Percentiles rank a stretch among this genome's conserved stretches.
Evolutionary conservation across 2,329 filamentous ascomycete genomes (phyloP).

Genomic region (Diaporthe destruens): DNA sequence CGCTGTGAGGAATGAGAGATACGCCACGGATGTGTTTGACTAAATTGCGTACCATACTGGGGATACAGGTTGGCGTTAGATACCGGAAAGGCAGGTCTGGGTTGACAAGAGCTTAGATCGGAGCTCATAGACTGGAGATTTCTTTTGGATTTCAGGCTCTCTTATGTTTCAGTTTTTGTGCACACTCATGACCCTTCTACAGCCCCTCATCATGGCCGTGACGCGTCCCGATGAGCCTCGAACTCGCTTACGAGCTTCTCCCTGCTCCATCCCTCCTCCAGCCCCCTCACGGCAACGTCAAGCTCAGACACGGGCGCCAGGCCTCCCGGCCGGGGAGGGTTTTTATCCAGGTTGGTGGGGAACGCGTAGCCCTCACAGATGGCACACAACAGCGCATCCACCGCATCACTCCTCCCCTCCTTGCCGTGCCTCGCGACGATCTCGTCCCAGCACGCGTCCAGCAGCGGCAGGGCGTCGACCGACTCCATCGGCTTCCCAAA

Average conservation of each 20-base stretch:
- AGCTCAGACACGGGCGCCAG: slow-evolving; percentile 74
- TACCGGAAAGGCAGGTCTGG: slow-evolving; percentile 5
- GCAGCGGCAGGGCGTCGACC: slow-evolving; percentile 63
- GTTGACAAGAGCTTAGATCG: neutral
- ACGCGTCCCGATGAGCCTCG: slow-evolving; percentile 39
- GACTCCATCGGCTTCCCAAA: slow-evolving; percentile 75
- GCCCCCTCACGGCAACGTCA: slow-evolving; percentile 59
- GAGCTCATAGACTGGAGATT: slow-evolving; percentile 8
- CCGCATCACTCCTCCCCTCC: slow-evolving; percentile 55
- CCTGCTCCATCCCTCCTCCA: slow-evolving; percentile 57
- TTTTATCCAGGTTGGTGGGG: slow-evolving; percentile 70
- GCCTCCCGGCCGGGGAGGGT: slow-evolving; percentile 66
- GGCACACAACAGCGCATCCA: slow-evolving; percentile 62
- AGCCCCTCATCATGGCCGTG: slow-evolving; percentile 1
- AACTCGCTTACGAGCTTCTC: slow-evolving; percentile 57
- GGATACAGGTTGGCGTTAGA: neutral
- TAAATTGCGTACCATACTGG: slow-evolving; percentile 43
- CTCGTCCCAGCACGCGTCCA: slow-evolving; percentile 59
- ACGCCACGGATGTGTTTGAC: slow-evolving; percentile 72
- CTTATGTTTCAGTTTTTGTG: neutral
- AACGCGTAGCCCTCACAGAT: slow-evolving; percentile 72
- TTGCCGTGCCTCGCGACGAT: slow-evolving; percentile 50
- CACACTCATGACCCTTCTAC: neutral
- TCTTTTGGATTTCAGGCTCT: neutral
- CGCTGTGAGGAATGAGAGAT: slow-evolving; percentile 65